A percentile compares a stretch with the other conserved stretches of the same genome.
phyloP scores from a whole-genome alignment of 805 yeast genomes.

The Kazachstania martiniae region DNA sequence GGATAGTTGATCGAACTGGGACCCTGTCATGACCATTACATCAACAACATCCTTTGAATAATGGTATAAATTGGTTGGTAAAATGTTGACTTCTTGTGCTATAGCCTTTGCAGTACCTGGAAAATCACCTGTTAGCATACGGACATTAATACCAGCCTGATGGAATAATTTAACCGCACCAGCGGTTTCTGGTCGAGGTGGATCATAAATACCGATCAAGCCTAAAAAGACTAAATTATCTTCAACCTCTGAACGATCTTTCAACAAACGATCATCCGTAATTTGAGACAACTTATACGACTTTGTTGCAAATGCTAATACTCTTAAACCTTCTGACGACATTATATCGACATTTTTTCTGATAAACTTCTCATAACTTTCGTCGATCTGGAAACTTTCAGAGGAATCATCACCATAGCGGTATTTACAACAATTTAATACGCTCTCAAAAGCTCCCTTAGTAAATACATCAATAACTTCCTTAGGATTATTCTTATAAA shows the following conservation, averaged over 20 bases:
- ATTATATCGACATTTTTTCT: constrained; percentile 46
- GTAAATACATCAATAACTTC: constrained; percentile 49
- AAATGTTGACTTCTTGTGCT: constrained; percentile 85
- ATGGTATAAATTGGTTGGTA: constrained; percentile 40
- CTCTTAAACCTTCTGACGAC: constrained; percentile 79
- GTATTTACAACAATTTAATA: constrained; percentile 49
- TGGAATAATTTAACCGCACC: constrained; percentile 64
- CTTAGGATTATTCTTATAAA: constrained; percentile 45
- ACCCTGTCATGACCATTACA: constrained; percentile 73
- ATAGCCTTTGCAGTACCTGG: constrained; percentile 80
- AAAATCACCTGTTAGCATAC: constrained; percentile 94
- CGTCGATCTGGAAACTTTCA: constrained; percentile 39
- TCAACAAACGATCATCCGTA: constrained; percentile 15
- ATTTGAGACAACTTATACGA: constrained; percentile 19
- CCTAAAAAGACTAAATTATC: constrained; percentile 67
- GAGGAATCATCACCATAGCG: constrained; percentile 49
- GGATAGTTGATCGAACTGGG: constrained; percentile 59
- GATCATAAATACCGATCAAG: constrained; percentile 90
- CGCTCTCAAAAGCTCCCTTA: constrained; percentile 84
- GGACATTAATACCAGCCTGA: constrained; percentile 93
- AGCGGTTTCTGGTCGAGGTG: constrained; percentile 83
- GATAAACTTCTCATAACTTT: constrained; percentile 37
- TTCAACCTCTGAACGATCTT: constrained; percentile 35
- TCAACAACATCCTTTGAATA: constrained; percentile 31
- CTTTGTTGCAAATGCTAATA: constrained; percentile 61